Evolutionary conservation across 192 early-diverging fungal genomes (phyloP).

Genomic region (Umbelopsis ramanniana): DNA sequence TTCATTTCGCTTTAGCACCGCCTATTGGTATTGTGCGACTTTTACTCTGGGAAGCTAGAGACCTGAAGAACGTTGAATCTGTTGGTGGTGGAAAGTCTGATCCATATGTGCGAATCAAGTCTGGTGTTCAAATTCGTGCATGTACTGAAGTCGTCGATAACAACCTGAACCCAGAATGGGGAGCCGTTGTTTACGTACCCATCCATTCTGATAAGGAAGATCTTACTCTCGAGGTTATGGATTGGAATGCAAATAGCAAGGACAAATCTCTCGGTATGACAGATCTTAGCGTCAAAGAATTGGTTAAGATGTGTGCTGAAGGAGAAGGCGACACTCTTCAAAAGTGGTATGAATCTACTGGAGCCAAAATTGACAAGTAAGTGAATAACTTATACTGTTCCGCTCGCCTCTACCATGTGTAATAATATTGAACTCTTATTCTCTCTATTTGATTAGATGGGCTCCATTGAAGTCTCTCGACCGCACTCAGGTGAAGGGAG

Average conservation of each 20-base stretch:
- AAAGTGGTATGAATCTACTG: conserved; percentile 33
- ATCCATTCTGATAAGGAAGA: conserved; percentile 70
- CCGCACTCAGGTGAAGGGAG: conserved; percentile 38
- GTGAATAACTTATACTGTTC: not conserved
- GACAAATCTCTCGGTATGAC: conserved; percentile 74
- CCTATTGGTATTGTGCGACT: conserved; percentile 77
- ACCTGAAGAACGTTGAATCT: conserved; percentile 75
- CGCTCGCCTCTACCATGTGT: not conserved
- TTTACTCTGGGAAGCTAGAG: conserved; percentile 68
- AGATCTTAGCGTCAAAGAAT: conserved; percentile 24
- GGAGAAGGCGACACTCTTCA: conserved; percentile 28
- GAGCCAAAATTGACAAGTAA: conserved; percentile 31
- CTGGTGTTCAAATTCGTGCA: conserved; percentile 59
- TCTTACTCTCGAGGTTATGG: conserved; percentile 70
- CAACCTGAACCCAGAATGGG: conserved; percentile 81
- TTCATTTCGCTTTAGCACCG: conserved; percentile 34
- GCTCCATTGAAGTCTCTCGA: conserved; percentile 36
- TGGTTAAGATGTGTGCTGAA: conserved; percentile 24
- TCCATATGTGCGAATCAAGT: conserved; percentile 75
- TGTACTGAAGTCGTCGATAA: conserved; percentile 73
- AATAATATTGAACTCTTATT: not conserved
- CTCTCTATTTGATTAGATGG: conserved; percentile 33
- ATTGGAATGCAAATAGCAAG: conserved; percentile 75
- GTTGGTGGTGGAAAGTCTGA: conserved; percentile 73
- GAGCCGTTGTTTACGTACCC: conserved; percentile 79